Conservation (phyloP, 768 basidiomycete species). For the Auricularia heimuer region DNA sequence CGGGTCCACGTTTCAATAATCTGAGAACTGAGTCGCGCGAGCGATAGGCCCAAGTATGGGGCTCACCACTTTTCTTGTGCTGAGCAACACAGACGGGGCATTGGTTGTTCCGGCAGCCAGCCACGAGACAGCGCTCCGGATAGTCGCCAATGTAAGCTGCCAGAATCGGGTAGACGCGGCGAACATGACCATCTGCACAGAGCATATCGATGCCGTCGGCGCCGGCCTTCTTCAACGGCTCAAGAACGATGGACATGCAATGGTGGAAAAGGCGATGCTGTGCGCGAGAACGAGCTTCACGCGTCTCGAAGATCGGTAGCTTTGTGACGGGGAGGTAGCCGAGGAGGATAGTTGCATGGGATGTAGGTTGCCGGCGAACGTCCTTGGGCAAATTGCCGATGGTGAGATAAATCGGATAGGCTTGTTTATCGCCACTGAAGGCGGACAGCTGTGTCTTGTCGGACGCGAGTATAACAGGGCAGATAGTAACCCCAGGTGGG, state of each 20-base stretch:
- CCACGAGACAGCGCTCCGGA: slow-evolving; percentile 10
- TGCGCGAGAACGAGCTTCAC: slow-evolving; percentile 37
- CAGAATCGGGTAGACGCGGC: slow-evolving; percentile 29
- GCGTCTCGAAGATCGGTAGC: slow-evolving; percentile 23
- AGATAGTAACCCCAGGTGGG: slow-evolving; percentile 20
- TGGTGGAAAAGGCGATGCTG: slow-evolving; percentile 27
- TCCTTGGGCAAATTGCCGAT: slow-evolving; percentile 34
- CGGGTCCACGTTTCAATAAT: neutral
- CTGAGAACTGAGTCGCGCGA: neutral
- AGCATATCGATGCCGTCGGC: slow-evolving; percentile 23
- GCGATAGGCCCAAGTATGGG: neutral
- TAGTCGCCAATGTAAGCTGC: slow-evolving; percentile 18
- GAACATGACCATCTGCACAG: slow-evolving; percentile 26
- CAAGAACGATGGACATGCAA: slow-evolving; percentile 24
- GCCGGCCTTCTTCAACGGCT: slow-evolving; percentile 22
- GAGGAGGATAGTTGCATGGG: slow-evolving; percentile 25
- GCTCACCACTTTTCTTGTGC: neutral
- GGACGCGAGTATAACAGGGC: slow-evolving; percentile 35
- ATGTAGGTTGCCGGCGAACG: slow-evolving; percentile 27
- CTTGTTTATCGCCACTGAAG: slow-evolving; percentile 30
- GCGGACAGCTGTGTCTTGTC: slow-evolving; percentile 34
- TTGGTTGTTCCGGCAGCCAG: slow-evolving; percentile 6
- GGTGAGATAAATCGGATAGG: slow-evolving; percentile 37
- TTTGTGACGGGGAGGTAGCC: slow-evolving; percentile 31
- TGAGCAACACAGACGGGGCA: slow-evolving; percentile 8